A percentile compares a stretch with the other conserved stretches of the same genome.
phyloP scores from a whole-genome alignment of 2,329 filamentous ascomycete species.

The Colletotrichum sp. region DNA sequence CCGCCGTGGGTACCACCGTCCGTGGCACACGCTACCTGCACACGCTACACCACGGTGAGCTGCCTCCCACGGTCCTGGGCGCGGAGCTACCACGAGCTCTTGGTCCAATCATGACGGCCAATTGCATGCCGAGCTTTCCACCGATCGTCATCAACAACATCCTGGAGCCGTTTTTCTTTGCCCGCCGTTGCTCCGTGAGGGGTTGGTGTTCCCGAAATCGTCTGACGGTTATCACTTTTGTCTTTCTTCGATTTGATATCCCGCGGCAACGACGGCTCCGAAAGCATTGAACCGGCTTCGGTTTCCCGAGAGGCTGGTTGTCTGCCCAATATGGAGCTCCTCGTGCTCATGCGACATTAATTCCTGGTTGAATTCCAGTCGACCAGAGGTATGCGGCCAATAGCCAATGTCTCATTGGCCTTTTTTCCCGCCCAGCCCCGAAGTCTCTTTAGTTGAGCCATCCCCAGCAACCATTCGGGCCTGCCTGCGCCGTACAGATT shows the following conservation, averaged over 20 bases:
- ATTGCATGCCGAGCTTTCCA: constrained; percentile 6
- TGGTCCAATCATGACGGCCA: constrained; percentile 7
- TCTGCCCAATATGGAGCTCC: not conserved
- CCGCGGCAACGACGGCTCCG: not conserved
- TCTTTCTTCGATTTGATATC: not conserved
- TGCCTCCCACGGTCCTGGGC: constrained; percentile 10
- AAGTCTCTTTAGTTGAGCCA: not conserved
- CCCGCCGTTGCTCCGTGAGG: not conserved
- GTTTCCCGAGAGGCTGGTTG: not conserved
- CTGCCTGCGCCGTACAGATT: not conserved
- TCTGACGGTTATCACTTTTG: not conserved
- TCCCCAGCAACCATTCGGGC: not conserved
- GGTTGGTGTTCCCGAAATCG: not conserved
- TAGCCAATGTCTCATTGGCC: not conserved
- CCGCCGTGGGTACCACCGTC: not conserved
- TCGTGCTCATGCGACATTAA: not conserved
- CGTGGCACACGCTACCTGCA: not conserved
- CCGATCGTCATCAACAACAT: constrained; percentile 7
- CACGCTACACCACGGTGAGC: not conserved
- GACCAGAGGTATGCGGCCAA: not conserved
- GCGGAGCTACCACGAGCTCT: constrained; percentile 7
- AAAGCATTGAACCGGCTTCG: not conserved
- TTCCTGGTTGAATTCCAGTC: not conserved
- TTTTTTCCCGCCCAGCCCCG: not conserved
- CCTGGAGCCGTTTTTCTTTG: not conserved